These are phyloP conservation scores for Mimosa bimucronata DNA, from an alignment of 306 rosid species.

Conservation along the genomic window DNA sequence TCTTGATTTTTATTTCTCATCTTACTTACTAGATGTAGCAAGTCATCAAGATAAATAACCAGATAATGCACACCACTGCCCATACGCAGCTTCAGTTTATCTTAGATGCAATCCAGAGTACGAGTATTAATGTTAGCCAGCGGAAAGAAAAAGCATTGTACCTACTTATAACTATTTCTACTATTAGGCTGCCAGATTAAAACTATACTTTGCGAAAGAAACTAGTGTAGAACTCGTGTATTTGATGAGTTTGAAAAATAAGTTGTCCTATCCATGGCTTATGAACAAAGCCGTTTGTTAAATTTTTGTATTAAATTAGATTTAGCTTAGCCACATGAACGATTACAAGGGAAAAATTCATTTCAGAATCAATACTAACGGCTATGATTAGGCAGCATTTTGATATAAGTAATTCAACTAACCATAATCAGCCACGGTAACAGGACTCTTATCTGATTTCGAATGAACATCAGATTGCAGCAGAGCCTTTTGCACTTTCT, in stretches of 20 bases:
- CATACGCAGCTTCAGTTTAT: neutral
- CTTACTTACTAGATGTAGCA: neutral
- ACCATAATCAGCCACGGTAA: constrained; percentile 97
- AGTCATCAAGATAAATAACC: neutral
- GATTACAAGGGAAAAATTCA: neutral
- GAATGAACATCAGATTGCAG: constrained; percentile 90
- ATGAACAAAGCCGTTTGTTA: too few species aligned
- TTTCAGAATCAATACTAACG: neutral
- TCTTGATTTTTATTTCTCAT: neutral
- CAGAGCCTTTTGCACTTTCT: constrained; percentile 89
- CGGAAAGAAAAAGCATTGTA: too few species aligned
- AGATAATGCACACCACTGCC: neutral
- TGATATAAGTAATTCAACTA: constrained; percentile 21
- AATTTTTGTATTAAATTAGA: too few species aligned
- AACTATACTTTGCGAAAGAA: too few species aligned
- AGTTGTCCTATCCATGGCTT: too few species aligned
- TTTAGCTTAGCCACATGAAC: neutral
- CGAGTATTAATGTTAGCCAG: too few species aligned
- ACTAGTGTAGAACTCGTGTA: too few species aligned
- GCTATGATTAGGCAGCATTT: constrained; percentile 9
- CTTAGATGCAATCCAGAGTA: too few species aligned
- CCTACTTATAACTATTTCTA: too few species aligned
- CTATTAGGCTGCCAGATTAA: too few species aligned
- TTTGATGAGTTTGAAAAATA: too few species aligned
- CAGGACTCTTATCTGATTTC: constrained; percentile 92